These are phyloP conservation scores for Elsinoe fawcettii DNA, from an alignment of 2,329 filamentous ascomycete species.

Conservation along the genomic window DNA sequence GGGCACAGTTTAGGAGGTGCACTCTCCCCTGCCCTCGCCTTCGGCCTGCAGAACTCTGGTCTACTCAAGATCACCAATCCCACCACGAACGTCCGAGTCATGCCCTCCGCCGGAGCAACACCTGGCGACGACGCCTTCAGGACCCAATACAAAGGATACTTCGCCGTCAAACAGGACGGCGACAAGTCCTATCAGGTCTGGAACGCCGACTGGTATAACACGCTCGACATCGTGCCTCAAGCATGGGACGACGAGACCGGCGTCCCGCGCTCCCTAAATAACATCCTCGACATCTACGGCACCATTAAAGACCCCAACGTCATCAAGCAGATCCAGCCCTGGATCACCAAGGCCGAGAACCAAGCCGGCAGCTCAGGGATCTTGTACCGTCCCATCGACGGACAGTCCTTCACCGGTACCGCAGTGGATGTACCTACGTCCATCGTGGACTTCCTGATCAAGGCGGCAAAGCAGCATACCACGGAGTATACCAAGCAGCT, in stretches of 20 bases:
- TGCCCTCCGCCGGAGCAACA: not conserved
- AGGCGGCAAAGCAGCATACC: not conserved
- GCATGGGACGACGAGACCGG: not conserved
- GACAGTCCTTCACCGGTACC: not conserved
- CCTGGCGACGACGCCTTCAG: not conserved
- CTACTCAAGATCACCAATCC: not conserved
- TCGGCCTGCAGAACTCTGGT: not conserved
- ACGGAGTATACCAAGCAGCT: not conserved
- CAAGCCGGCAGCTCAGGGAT: not conserved
- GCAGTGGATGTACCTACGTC: not conserved
- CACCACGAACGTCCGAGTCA: not conserved
- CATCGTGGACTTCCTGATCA: not conserved
- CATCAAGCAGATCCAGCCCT: not conserved
- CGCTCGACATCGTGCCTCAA: constrained; percentile 3
- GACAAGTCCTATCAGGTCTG: not conserved
- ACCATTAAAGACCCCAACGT: not conserved
- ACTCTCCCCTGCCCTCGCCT: not conserved
- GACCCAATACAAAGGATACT: not conserved
- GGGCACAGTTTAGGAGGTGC: constrained; percentile 3
- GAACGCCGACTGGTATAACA: not conserved
- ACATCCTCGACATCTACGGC: constrained; percentile 1
- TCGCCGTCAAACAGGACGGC: not conserved
- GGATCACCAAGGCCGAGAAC: not conserved
- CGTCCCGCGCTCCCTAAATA: not conserved
- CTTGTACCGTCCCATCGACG: constrained; percentile 25